Conservation (phyloP, 805 yeast species). For the Metschnikowia baotianmanensis region DNA sequence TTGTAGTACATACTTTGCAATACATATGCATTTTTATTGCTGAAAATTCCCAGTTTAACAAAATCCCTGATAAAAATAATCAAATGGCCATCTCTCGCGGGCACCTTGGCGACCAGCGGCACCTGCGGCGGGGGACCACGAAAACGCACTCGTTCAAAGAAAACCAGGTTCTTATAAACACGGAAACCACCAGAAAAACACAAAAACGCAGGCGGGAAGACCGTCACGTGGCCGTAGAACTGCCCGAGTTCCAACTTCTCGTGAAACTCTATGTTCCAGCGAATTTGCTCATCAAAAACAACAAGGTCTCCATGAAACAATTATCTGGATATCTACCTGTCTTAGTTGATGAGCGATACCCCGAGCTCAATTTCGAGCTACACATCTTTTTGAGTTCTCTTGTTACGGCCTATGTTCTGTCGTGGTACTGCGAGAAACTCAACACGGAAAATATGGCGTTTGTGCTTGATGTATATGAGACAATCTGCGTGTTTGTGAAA, state of each 20-base stretch:
- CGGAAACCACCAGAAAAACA: constrained; percentile 9
- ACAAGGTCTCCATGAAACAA: constrained; percentile 25
- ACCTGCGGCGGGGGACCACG: constrained; percentile 8
- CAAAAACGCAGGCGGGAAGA: constrained; percentile 4
- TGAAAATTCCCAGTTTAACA: background rate
- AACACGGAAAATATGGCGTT: constrained; percentile 20
- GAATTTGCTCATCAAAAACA: constrained; percentile 30
- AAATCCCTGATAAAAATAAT: background rate
- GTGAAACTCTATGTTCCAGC: constrained; percentile 36
- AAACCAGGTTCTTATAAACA: constrained; percentile 13
- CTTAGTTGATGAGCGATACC: constrained; percentile 20
- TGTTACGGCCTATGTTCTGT: constrained; percentile 18
- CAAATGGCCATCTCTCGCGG: constrained; percentile 1
- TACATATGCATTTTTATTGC: background rate
- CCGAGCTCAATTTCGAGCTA: constrained; percentile 32
- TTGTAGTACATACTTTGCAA: background rate
- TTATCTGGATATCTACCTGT: constrained; percentile 29
- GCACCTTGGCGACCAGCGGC: background rate
- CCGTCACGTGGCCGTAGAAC: constrained; percentile 45
- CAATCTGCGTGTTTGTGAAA: constrained; percentile 15
- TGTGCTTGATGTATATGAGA: constrained; percentile 12
- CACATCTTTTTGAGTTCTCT: constrained; percentile 38
- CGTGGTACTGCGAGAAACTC: constrained; percentile 19
- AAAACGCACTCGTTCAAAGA: constrained; percentile 12
- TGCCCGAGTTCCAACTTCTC: constrained; percentile 41